phyloP scores from a whole-genome alignment of 257 asterid genomes.

The Solanum pinnatisectum region DNA sequence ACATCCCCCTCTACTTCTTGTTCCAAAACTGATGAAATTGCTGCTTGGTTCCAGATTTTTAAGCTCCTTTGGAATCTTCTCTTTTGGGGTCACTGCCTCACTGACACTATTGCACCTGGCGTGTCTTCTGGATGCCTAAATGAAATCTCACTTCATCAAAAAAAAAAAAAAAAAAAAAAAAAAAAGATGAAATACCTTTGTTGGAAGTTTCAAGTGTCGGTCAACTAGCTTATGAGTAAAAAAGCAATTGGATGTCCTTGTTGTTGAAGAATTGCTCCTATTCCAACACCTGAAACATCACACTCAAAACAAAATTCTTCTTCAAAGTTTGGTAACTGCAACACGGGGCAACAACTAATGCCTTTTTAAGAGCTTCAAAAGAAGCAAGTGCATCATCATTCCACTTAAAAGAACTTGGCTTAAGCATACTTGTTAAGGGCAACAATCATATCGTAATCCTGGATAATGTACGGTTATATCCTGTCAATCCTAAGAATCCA shows the following conservation, averaged over 20 bases:
- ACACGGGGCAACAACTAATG: not conserved
- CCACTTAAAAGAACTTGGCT: not conserved
- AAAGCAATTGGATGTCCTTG: not conserved
- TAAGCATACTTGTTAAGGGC: not conserved
- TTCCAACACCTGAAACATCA: not conserved
- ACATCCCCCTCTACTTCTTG: not conserved
- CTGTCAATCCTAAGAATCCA: not conserved
- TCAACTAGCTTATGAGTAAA: no score
- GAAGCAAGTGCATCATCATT: not conserved
- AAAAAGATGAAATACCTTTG: no score
- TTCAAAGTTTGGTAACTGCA: not conserved
- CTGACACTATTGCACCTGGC: no score
- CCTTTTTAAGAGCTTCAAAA: not conserved
- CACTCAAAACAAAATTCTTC: not conserved
- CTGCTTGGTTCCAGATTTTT: not conserved
- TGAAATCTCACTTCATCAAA: no score
- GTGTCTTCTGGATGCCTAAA: no score
- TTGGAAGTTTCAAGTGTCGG: no score
- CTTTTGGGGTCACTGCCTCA: not conserved
- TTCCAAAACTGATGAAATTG: not conserved
- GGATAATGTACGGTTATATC: not conserved
- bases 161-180: no score
- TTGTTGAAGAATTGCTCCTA: not conserved
- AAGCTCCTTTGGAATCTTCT: not conserved
- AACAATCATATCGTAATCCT: not conserved